A percentile compares a stretch with the other conserved stretches of the same genome.
phyloP scores from a whole-genome alignment of 768 basidiomycete genomes.

The Russula emetica region DNA sequence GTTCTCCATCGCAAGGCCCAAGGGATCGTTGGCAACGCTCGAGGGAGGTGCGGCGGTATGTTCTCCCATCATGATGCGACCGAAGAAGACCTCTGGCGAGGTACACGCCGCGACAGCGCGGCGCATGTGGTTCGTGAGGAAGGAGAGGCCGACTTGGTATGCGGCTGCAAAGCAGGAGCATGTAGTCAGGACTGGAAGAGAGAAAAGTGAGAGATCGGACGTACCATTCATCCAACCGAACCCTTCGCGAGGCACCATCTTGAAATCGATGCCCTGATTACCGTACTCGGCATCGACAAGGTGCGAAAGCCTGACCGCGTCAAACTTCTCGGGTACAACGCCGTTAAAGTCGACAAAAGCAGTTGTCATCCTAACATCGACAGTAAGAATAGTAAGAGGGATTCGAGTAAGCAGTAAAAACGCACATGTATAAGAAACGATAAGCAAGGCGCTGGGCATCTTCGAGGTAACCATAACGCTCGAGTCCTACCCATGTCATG shows the following conservation, averaged over 20 bases:
- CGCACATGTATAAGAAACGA: slow-evolving; percentile 94
- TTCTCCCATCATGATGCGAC: slow-evolving; percentile 38
- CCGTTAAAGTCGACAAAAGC: slow-evolving; percentile 97
- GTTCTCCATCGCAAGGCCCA: slow-evolving; percentile 40
- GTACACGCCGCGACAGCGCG: slow-evolving; percentile 94
- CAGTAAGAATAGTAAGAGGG: slow-evolving; percentile 11
- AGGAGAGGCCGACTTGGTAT: slow-evolving; percentile 94
- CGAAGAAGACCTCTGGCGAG: slow-evolving; percentile 86
- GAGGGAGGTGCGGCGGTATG: slow-evolving; percentile 37
- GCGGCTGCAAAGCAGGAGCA: slow-evolving; percentile 52
- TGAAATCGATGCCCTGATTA: slow-evolving; percentile 95
- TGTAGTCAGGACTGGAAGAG: slow-evolving; percentile 7
- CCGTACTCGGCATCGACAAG: slow-evolving; percentile 97
- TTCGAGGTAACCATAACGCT: slow-evolving; percentile 91
- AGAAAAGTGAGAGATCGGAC: slow-evolving; percentile 30
- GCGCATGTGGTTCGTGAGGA: slow-evolving; percentile 90
- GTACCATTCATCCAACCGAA: slow-evolving; percentile 98
- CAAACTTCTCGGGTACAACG: slow-evolving; percentile 98
- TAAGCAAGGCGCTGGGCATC: slow-evolving; percentile 93
- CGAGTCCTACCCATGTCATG: slow-evolving; percentile 96
- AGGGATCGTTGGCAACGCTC: slow-evolving; percentile 35
- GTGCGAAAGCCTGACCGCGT: slow-evolving; percentile 93
- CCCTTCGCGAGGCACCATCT: slow-evolving; percentile 94
- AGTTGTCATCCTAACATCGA: slow-evolving; percentile 71
- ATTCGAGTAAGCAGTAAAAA: slow-evolving; percentile 17